Conservation (phyloP, 2,329 filamentous ascomycete genomes). For the Huntiella abstrusa region DNA sequence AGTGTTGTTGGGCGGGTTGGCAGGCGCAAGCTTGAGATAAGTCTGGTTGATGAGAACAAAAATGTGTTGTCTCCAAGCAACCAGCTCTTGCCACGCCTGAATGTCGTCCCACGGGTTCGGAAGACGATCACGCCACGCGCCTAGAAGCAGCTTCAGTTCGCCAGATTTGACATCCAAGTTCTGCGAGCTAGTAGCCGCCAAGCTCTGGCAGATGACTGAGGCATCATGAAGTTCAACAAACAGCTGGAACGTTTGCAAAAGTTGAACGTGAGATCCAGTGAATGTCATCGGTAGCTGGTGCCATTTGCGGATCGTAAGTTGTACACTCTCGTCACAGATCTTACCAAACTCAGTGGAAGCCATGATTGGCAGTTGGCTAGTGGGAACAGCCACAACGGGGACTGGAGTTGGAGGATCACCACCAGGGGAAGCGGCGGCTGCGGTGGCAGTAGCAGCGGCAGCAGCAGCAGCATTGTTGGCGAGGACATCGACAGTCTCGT, state of each 20-base stretch:
- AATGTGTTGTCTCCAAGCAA: conserved; percentile 99
- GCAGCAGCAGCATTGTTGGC: conserved; percentile 54
- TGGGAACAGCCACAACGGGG: not conserved
- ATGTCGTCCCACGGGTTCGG: conserved; percentile 99
- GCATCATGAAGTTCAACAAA: conserved; percentile 94
- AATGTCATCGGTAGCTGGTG: conserved; percentile 88
- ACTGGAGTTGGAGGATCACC: not conserved
- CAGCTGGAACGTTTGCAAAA: conserved; percentile 95
- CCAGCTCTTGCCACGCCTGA: conserved; percentile 94
- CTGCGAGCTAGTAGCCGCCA: conserved; percentile 61
- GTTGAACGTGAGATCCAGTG: conserved; percentile 84
- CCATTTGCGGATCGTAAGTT: conserved; percentile 95
- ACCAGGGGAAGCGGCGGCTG: not conserved
- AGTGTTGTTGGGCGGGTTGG: conserved; percentile 54
- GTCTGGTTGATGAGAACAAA: conserved; percentile 93
- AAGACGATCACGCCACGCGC: conserved; percentile 85
- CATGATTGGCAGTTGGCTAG: conserved; percentile 8
- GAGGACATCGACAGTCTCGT: conserved; percentile 8
- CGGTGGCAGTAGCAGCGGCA: conserved; percentile 2
- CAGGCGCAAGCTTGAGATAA: conserved; percentile 70
- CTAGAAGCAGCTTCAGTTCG: conserved; percentile 82
- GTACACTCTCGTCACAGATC: conserved; percentile 89
- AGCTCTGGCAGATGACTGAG: conserved; percentile 83
- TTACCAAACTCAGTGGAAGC: conserved; percentile 59
- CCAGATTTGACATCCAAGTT: conserved; percentile 91